Conservation (phyloP, 192 early-diverging fungal genomes). For the Radiomyces spectabilis region DNA sequence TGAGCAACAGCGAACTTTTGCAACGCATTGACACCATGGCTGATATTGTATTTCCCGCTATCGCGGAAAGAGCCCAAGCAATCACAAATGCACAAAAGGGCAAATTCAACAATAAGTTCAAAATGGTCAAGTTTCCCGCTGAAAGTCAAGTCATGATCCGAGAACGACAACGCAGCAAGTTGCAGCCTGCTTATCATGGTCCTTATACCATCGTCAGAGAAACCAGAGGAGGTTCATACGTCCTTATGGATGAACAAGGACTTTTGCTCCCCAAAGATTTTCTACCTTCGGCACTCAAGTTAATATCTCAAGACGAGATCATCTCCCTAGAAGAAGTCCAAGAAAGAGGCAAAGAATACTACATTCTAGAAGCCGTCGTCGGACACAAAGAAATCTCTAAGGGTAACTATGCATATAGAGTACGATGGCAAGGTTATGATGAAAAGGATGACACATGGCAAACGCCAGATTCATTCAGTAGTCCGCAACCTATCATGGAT, state of each 20-base stretch:
- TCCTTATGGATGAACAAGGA: background rate
- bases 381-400: too few species aligned
- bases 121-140: background rate
- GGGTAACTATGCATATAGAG: too few species aligned
- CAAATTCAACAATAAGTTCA: background rate
- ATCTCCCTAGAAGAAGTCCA: too few species aligned
- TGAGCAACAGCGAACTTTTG: background rate
- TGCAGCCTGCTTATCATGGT: background rate
- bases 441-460: too few species aligned
- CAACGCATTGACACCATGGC: background rate
- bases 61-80: background rate
- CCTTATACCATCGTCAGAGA: background rate
- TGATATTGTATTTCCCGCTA: background rate
- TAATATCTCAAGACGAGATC: too few species aligned
- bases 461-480: too few species aligned
- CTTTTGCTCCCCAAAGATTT: too few species aligned
- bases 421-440: too few species aligned
- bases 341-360: too few species aligned
- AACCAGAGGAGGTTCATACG: background rate
- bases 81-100: background rate
- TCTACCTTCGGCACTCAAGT: too few species aligned
- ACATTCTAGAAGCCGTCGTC: too few species aligned
- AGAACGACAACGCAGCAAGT: background rate
- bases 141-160: background rate
- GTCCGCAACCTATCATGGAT: too few species aligned